Conservation (phyloP, 371 early-diverging fungal species). For the Mortierella sp. region DNA sequence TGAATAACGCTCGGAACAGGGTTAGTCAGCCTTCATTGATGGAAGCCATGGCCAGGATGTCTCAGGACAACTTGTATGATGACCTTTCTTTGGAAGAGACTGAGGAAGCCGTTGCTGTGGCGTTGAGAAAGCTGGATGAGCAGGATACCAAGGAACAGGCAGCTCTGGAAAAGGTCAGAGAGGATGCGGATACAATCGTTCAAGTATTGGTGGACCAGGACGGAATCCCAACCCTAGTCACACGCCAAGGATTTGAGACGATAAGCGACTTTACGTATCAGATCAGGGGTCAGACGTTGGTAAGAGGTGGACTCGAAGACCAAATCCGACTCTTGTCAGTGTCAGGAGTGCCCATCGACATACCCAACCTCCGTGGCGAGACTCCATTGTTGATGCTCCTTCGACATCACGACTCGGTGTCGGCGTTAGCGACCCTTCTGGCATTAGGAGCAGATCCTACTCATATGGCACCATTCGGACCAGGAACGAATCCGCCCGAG, state of each 20-base stretch:
- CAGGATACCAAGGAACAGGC: constrained; percentile 32
- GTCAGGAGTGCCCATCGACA: constrained; percentile 37
- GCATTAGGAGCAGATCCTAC: constrained; percentile 42
- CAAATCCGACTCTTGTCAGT: constrained; percentile 44
- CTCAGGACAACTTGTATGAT: neutral
- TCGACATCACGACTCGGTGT: constrained; percentile 38
- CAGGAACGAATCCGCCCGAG: constrained; percentile 44
- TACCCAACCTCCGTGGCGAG: constrained; percentile 40
- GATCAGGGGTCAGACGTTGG: constrained; percentile 27
- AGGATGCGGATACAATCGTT: constrained; percentile 23
- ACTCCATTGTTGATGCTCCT: constrained; percentile 44
- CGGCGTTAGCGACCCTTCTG: constrained; percentile 38
- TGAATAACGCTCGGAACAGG: constrained; percentile 13
- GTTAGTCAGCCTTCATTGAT: constrained; percentile 19
- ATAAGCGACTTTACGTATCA: constrained; percentile 19
- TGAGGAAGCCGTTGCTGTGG: constrained; percentile 24
- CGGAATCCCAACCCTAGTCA: neutral
- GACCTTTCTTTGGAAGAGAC: constrained; percentile 11
- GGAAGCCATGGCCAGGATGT: constrained; percentile 3
- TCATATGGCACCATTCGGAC: constrained; percentile 46
- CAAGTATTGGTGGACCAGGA: constrained; percentile 10
- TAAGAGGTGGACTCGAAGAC: constrained; percentile 50
- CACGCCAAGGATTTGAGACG: neutral
- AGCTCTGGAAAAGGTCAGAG: constrained; percentile 35
- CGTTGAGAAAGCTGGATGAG: constrained; percentile 23